These are phyloP conservation scores for Neopestalotiopsis sp. DNA, from an alignment of 2,329 filamentous ascomycete genomes.

Conservation along the genomic window DNA sequence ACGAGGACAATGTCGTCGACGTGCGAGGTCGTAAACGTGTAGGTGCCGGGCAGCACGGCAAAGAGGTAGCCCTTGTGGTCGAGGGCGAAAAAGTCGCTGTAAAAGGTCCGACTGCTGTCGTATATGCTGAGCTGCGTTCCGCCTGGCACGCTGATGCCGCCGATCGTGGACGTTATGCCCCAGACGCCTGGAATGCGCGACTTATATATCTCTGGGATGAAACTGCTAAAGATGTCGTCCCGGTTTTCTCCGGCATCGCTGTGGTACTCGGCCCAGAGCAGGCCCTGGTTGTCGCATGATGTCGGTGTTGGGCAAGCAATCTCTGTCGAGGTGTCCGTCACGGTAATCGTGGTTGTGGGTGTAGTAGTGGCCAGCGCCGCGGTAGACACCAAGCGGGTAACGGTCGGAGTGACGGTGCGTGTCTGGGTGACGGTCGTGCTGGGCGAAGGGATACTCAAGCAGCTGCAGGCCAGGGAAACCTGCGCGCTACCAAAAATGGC, in stretches of 20 bases:
- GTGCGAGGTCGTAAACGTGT: background rate
- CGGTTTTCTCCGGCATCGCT: background rate
- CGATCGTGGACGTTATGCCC: conserved; percentile 6
- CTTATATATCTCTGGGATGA: background rate
- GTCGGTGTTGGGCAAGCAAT: background rate
- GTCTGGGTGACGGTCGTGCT: background rate
- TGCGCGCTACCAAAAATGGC: background rate
- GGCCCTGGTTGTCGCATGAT: background rate
- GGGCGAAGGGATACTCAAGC: background rate
- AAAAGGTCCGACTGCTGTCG: background rate
- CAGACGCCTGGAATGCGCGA: background rate
- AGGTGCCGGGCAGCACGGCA: background rate
- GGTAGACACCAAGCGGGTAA: background rate
- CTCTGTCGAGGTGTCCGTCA: background rate
- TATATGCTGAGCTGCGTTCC: background rate
- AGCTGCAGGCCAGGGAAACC: background rate
- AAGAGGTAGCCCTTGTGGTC: conserved; percentile 15
- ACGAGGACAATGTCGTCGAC: conserved; percentile 10
- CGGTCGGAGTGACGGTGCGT: background rate
- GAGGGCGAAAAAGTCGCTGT: conserved; percentile 5
- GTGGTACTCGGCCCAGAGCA: conserved; percentile 4
- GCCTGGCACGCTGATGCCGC: background rate
- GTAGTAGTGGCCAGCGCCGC: background rate
- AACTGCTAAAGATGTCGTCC: background rate
- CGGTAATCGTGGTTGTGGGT: background rate